phyloP scores from a whole-genome alignment of 164 flowering plant species.

The Santalum album region DNA sequence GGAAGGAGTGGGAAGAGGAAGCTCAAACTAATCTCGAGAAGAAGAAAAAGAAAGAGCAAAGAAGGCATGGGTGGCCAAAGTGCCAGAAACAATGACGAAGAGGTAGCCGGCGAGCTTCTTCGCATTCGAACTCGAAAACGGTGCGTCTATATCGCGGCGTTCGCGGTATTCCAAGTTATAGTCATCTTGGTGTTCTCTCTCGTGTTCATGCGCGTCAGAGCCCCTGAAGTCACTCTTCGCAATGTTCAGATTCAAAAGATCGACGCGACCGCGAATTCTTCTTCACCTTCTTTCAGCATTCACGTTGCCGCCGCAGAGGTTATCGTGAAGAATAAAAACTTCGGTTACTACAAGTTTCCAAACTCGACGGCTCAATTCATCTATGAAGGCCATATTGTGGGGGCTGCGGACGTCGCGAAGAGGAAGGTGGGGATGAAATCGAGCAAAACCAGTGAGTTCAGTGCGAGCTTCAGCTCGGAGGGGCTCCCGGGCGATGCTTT shows the following conservation, averaged over 20 bases:
- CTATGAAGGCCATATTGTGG: conserved; percentile 1
- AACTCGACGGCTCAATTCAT: conserved; percentile 4
- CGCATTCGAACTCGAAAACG: not conserved
- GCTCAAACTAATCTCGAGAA: too few species aligned
- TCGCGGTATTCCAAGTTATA: not conserved
- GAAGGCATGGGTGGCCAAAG: too few species aligned
- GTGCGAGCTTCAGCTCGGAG: not conserved
- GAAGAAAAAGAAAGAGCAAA: too few species aligned
- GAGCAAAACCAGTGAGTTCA: not conserved
- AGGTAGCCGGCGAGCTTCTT: not conserved
- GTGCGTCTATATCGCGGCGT: not conserved
- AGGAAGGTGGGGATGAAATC: not conserved
- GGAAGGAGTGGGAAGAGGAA: too few species aligned
- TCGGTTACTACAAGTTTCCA: conserved; percentile 7
- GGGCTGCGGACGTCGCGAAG: not conserved
- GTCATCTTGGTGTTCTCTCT: not conserved
- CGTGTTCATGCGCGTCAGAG: not conserved
- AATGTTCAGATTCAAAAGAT: too few species aligned
- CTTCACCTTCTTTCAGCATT: conserved; percentile 6
- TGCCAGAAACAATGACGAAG: not conserved
- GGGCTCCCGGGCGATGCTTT: not conserved
- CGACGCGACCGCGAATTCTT: too few species aligned
- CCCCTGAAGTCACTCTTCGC: conserved; percentile 5
- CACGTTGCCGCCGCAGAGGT: not conserved
- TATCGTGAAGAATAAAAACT: conserved; percentile 11